Evolutionary conservation across 805 yeast species (phyloP).

Genomic region (Clavispora carvajalis): DNA sequence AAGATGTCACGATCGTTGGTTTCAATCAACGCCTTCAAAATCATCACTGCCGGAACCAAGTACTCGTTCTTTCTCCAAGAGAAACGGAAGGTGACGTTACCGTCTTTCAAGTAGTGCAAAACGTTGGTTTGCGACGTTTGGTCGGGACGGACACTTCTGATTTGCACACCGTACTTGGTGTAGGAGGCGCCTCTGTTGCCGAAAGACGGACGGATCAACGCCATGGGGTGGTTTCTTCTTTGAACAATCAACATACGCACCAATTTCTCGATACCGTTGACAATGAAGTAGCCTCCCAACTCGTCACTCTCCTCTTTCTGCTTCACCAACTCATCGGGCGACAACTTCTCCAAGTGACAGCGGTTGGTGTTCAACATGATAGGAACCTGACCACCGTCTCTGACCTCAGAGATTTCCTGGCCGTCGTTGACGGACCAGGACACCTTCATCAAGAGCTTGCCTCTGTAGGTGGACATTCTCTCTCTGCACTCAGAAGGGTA

Average conservation of each 20-base stretch:
- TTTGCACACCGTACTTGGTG: constrained; percentile 86
- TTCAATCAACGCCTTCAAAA: constrained; percentile 83
- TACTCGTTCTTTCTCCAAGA: constrained; percentile 97
- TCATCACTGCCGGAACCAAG: constrained; percentile 87
- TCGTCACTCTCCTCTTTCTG: constrained; percentile 91
- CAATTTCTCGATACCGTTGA: constrained; percentile 94
- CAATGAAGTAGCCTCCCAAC: constrained; percentile 92
- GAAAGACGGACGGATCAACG: constrained; percentile 90
- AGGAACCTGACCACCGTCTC: constrained; percentile 91
- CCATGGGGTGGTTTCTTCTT: constrained; percentile 97
- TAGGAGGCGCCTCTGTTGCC: constrained; percentile 91
- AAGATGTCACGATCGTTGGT: constrained; percentile 93
- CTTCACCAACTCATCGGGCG: constrained; percentile 76
- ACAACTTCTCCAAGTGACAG: constrained; percentile 80
- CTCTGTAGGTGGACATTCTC: constrained; percentile 76
- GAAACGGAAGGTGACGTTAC: constrained; percentile 93
- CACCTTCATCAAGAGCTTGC: constrained; percentile 71
- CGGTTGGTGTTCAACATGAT: constrained; percentile 86
- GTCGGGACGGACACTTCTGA: constrained; percentile 91
- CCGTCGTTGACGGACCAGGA: constrained; percentile 87
- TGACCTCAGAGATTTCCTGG: constrained; percentile 69
- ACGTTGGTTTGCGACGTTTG: constrained; percentile 97
- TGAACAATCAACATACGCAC: constrained; percentile 97
- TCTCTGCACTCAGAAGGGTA: constrained; percentile 85
- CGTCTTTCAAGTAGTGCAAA: constrained; percentile 91